These are phyloP conservation scores for Luzula sylvatica DNA, from an alignment of 176 grass and related monocot species.

Conservation along the genomic window DNA sequence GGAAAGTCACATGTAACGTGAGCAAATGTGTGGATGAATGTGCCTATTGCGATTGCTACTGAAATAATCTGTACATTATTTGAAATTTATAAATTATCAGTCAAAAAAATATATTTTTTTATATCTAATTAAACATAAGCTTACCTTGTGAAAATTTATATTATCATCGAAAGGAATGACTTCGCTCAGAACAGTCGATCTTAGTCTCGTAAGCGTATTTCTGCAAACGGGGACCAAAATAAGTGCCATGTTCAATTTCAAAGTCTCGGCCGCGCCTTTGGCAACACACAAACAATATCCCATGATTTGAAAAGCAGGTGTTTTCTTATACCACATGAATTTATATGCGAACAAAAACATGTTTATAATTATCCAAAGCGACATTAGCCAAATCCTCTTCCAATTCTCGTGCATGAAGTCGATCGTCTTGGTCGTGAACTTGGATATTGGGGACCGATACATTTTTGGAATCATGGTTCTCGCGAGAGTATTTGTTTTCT, in stretches of 20 bases:
- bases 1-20: constrained; percentile 85
- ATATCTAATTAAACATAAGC: no score
- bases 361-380: constrained; percentile 53
- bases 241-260: constrained; percentile 95
- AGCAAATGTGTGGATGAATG: constrained; percentile 48
- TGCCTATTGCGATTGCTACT: constrained; percentile 42
- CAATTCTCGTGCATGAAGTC: constrained; percentile 92
- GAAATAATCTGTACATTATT: constrained; percentile 38
- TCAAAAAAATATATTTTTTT: no score
- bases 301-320: constrained; percentile 73
- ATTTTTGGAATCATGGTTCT: constrained; percentile 62
- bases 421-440: constrained; percentile 26
- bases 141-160: constrained; percentile 98
- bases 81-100: no score
- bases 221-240: constrained; percentile 85
- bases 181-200: constrained; percentile 41
- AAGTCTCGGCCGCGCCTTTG: constrained; percentile 85
- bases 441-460: constrained; percentile 43
- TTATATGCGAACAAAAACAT: constrained; percentile 54
- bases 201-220: constrained; percentile 71
- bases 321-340: constrained; percentile 58
- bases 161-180: constrained; percentile 86
- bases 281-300: constrained; percentile 82
- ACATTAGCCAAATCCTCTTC: constrained; percentile 85
- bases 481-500: constrained; percentile 45